Percentiles rank a stretch among this genome's conserved stretches.
Conservation (phyloP, 1,284 basidiomycete genomes). For the Heterobasidion occidentale region DNA sequence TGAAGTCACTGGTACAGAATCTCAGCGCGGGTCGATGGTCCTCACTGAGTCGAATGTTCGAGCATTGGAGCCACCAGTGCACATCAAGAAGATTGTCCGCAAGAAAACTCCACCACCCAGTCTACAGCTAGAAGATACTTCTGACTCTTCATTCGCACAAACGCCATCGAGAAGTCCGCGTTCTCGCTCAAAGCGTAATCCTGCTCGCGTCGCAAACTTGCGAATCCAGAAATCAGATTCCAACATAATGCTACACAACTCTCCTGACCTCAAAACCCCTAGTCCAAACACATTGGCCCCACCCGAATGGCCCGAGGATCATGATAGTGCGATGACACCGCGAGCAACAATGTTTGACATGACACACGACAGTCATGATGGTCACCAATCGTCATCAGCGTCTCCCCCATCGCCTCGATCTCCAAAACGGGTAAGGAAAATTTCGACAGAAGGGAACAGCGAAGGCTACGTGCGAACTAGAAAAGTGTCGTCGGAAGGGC, state of each 20-base stretch:
- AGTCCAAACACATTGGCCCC: slow-evolving; percentile 34
- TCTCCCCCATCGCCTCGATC: slow-evolving; percentile 27
- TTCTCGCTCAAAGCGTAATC: slow-evolving; percentile 42
- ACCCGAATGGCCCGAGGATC: slow-evolving; percentile 48
- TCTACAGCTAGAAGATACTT: slow-evolving; percentile 27
- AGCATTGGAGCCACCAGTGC: slow-evolving; percentile 21
- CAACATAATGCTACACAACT: not conserved
- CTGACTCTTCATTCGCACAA: slow-evolving; percentile 37
- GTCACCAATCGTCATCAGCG: slow-evolving; percentile 19
- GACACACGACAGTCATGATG: slow-evolving; percentile 14
- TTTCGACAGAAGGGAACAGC: slow-evolving; percentile 30
- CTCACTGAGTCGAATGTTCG: slow-evolving; percentile 24
- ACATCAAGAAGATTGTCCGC: slow-evolving; percentile 21
- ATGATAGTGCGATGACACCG: slow-evolving; percentile 46
- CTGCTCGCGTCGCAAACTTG: slow-evolving; percentile 36
- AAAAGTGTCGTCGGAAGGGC: slow-evolving; percentile 24
- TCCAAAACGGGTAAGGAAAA: slow-evolving; percentile 33
- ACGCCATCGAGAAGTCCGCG: slow-evolving; percentile 30
- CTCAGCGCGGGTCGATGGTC: slow-evolving; percentile 29
- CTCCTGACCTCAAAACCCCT: slow-evolving; percentile 19
- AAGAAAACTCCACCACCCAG: slow-evolving; percentile 31
- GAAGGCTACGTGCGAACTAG: slow-evolving; percentile 22
- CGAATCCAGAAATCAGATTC: slow-evolving; percentile 24
- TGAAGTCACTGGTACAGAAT: slow-evolving; percentile 18
- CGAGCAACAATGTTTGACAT: slow-evolving; percentile 36